Conservation (phyloP, 768 basidiomycete genomes). For the Phaffia australis region DNA sequence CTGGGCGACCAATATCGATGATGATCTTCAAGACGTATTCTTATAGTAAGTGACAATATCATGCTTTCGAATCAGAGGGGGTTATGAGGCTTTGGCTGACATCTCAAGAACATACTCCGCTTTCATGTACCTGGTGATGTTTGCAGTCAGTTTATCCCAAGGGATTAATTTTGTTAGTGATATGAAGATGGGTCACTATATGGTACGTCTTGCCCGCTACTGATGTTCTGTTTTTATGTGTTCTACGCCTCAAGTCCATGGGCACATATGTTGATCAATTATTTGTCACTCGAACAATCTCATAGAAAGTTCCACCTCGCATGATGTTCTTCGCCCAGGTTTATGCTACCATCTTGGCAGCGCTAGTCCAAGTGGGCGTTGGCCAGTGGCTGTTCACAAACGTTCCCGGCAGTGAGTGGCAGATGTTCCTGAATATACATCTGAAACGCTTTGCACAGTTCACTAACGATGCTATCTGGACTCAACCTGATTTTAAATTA, state of each 20-base stretch:
- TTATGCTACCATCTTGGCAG: not conserved
- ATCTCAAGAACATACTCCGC: too few relatives aligned
- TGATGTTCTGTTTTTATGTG: not conserved
- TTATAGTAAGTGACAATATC: slow-evolving; percentile 8
- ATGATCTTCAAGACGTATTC: slow-evolving; percentile 27
- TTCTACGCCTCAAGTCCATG: not conserved
- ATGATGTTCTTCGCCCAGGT: slow-evolving; percentile 21
- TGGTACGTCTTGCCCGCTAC: not conserved
- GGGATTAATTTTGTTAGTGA: slow-evolving; percentile 20
- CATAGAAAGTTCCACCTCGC: slow-evolving; percentile 8
- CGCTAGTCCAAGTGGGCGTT: slow-evolving; percentile 15
- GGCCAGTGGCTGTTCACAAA: not conserved
- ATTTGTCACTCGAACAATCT: not conserved
- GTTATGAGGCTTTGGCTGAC: not conserved
- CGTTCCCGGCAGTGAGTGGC: not conserved
- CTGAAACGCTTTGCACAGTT: slow-evolving; percentile 3
- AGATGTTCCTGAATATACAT: not conserved
- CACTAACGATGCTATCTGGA: slow-evolving; percentile 5
- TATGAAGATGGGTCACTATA: slow-evolving; percentile 22
- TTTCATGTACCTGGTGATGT: not conserved
- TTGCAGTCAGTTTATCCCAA: slow-evolving; percentile 13
- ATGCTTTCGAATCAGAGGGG: too few relatives aligned
- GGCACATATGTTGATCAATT: not conserved
- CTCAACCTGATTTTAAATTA: not conserved
- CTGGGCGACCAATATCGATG: slow-evolving; percentile 21